Conservation (phyloP, 495 filamentous ascomycete genomes). For the Annulohypoxylon maeteangense region DNA sequence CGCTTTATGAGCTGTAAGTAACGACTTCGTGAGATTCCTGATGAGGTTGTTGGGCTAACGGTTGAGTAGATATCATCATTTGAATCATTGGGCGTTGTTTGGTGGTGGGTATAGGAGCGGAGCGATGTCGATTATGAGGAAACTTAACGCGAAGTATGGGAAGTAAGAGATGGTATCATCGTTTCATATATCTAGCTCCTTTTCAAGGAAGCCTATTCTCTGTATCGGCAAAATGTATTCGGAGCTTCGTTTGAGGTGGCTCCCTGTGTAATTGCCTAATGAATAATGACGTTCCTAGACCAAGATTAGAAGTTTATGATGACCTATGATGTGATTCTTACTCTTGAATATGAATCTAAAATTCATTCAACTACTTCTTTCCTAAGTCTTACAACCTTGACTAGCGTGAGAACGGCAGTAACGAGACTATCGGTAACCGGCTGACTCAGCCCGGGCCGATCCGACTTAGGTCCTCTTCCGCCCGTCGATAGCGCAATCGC, state of each 20-base stretch:
- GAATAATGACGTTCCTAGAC: not conserved
- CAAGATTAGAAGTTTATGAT: not conserved
- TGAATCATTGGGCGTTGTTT: slow-evolving; percentile 90
- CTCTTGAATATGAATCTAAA: not conserved
- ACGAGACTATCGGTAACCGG: slow-evolving; percentile 10
- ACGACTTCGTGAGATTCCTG: too few relatives aligned
- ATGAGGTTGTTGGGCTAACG: slow-evolving; percentile 12
- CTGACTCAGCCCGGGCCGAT: slow-evolving; percentile 36
- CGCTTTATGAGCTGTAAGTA: slow-evolving; percentile 83
- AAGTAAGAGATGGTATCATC: slow-evolving; percentile 9
- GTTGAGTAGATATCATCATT: slow-evolving; percentile 77
- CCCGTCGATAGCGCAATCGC: slow-evolving; percentile 16
- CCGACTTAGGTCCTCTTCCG: slow-evolving; percentile 22
- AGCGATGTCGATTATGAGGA: slow-evolving; percentile 79
- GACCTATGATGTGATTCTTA: not conserved
- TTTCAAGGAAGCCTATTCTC: not conserved
- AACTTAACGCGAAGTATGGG: slow-evolving; percentile 73
- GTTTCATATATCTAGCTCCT: not conserved
- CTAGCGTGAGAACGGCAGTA: not conserved
- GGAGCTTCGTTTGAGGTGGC: not conserved
- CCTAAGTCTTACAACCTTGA: not conserved
- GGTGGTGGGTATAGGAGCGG: slow-evolving; percentile 77
- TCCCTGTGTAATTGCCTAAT: too few relatives aligned
- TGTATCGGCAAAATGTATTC: not conserved
- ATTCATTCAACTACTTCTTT: not conserved